phyloP scores from a whole-genome alignment of 2,329 filamentous ascomycete genomes.

The Massarina eburnea region DNA sequence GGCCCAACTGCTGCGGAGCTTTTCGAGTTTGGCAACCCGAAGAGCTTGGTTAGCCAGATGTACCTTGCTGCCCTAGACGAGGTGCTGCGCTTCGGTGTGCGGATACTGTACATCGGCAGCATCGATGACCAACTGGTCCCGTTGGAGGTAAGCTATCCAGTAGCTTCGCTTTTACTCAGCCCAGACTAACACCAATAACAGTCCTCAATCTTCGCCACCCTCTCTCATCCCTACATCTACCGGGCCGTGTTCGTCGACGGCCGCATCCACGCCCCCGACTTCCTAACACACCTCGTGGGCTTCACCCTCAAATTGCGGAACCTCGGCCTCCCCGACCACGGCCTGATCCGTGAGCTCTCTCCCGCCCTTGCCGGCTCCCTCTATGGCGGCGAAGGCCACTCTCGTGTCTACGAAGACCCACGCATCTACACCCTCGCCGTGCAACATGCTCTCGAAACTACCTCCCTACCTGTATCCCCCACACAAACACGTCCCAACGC shows the following conservation, averaged over 20 bases:
- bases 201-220: constrained; percentile 84
- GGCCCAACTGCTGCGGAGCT: constrained; percentile 91
- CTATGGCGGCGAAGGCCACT: constrained; percentile 91
- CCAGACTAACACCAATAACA: constrained; percentile 20
- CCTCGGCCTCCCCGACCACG: constrained; percentile 88
- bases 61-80: constrained; percentile 76
- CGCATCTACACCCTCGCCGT: constrained; percentile 72
- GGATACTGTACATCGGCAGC: constrained; percentile 86
- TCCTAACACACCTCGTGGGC: constrained; percentile 88
- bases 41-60: constrained; percentile 78
- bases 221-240: constrained; percentile 89
- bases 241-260: constrained; percentile 96
- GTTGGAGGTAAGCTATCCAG: constrained; percentile 65
- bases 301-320: constrained; percentile 94
- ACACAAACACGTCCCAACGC: constrained; percentile 20
- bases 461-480: constrained; percentile 34
- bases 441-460: constrained; percentile 52
- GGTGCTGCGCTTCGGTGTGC: constrained; percentile 75
- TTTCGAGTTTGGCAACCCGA: constrained; percentile 86
- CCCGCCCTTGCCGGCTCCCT: constrained; percentile 85
- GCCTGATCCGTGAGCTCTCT: constrained; percentile 86
- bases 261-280: constrained; percentile 87
- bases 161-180: background rate
- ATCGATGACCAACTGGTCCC: constrained; percentile 97
- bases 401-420: constrained; percentile 85